Evolutionary conservation across 352 stramenopile species (phyloP).

Genomic region (Saprolegnia parasitica): DNA sequence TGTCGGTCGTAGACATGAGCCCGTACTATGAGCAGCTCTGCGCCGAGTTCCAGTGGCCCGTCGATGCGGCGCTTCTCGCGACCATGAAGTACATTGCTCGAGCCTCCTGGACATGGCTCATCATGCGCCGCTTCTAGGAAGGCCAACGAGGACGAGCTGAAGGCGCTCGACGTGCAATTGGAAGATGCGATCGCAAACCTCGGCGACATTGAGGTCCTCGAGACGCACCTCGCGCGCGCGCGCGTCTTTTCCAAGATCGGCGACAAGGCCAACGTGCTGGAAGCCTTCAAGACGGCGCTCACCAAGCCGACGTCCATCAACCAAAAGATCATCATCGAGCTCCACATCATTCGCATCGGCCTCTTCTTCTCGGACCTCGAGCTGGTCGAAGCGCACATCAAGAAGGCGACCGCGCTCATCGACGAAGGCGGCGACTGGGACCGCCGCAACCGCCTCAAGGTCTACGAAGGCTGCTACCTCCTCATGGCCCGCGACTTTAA

Average conservation of each 20-base stretch:
- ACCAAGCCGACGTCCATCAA: constrained; percentile 95
- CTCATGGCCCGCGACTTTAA: constrained; percentile 93
- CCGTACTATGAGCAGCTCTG: constrained; percentile 77
- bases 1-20: constrained; percentile 46
- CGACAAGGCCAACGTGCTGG: constrained; percentile 87
- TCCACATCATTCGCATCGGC: constrained; percentile 90
- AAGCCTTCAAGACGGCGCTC: constrained; percentile 86
- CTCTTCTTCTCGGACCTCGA: constrained; percentile 85
- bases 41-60: constrained; percentile 60
- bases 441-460: constrained; percentile 96
- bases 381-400: constrained; percentile 82
- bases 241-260: constrained; percentile 92
- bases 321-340: constrained; percentile 96
- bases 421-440: constrained; percentile 98
- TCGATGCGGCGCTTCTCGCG: constrained; percentile 49
- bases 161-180: constrained; percentile 79
- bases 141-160: constrained; percentile 64
- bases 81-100: constrained; percentile 38
- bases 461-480: constrained; percentile 95
- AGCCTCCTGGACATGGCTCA: not conserved
- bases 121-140: constrained; percentile 11
- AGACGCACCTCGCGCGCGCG: constrained; percentile 90
- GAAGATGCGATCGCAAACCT: constrained; percentile 93
- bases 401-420: constrained; percentile 82
- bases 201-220: constrained; percentile 97